Percentiles rank a stretch among this genome's conserved stretches.
These are phyloP conservation scores for Stephanodiscus triporus DNA, from an alignment of 108 stramenopile genomes.

Conservation along the genomic window DNA sequence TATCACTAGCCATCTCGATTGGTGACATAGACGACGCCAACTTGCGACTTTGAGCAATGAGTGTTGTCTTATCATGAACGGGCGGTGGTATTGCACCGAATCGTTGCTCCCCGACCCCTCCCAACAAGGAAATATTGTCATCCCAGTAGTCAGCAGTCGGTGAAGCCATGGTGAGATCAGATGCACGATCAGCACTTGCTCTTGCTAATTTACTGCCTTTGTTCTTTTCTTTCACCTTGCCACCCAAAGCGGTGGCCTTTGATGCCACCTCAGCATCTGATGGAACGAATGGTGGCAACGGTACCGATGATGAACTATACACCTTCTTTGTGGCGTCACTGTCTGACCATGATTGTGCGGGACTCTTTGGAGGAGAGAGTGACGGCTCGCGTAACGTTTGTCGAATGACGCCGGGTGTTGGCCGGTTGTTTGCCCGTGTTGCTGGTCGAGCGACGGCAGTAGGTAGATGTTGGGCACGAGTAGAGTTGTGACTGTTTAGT, in stretches of 20 bases:
- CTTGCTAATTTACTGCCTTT: not conserved
- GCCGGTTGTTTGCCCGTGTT: slow-evolving; percentile 23
- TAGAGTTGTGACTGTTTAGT: slow-evolving; percentile 1
- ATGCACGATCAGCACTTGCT: not conserved
- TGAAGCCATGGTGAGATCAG: not conserved
- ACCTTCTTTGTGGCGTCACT: not conserved
- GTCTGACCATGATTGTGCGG: slow-evolving; percentile 17
- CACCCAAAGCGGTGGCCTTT: not conserved
- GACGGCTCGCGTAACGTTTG: slow-evolving; percentile 38
- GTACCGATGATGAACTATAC: not conserved
- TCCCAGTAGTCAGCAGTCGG: not conserved
- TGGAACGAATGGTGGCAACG: not conserved
- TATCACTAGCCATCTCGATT: not conserved
- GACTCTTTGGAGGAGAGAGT: slow-evolving; percentile 31
- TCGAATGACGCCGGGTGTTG: slow-evolving; percentile 53
- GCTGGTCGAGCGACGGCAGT: slow-evolving; percentile 5
- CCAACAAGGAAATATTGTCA: not conserved
- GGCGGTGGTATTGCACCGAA: no score
- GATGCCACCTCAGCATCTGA: not conserved
- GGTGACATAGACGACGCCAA: no score
- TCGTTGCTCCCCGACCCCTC: no score
- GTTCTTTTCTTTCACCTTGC: not conserved
- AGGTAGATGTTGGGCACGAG: not conserved
- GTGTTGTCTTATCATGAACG: no score
- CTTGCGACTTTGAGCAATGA: no score